Conservation (phyloP, 139 green algal genomes). For the Tetraselmis striata region DNA sequence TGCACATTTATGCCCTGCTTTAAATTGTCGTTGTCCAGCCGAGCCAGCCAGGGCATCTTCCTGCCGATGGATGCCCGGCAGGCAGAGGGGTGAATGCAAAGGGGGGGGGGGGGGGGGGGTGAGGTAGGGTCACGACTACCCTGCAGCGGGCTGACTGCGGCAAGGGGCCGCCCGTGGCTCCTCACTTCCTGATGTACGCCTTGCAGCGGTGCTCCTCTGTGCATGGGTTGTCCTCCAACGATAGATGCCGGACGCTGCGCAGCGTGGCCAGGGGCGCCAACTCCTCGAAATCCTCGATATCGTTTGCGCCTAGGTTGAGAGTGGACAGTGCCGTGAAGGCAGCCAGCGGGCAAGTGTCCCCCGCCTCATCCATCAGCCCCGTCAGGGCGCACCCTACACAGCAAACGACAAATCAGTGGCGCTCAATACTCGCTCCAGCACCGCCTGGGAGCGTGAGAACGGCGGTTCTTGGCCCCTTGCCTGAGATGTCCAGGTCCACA, state of each 20-base stretch:
- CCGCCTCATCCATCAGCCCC: neutral
- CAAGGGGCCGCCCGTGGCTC: neutral
- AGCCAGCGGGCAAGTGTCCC: neutral
- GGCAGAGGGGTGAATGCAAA: neutral
- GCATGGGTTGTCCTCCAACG: neutral
- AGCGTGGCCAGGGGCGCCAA: neutral
- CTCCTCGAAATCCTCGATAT: neutral
- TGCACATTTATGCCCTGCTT: neutral
- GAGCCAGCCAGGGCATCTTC: neutral
- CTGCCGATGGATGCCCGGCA: neutral
- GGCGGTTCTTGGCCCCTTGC: neutral
- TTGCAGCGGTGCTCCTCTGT: neutral
- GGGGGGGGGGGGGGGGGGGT: too few relatives aligned
- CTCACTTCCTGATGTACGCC: neutral
- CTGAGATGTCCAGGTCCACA: neutral
- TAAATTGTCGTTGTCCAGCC: neutral
- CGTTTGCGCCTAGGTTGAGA: neutral
- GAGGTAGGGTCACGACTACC: neutral
- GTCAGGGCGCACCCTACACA: neutral
- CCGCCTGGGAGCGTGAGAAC: neutral
- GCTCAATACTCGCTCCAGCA: neutral
- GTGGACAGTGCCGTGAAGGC: neutral
- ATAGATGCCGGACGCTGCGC: neutral
- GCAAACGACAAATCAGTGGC: neutral
- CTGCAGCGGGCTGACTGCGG: neutral